Percentiles rank a stretch among this genome's conserved stretches.
Evolutionary conservation across 2,329 filamentous ascomycete genomes (phyloP).

Genomic region (Tolypocladium cylindrosporum): DNA sequence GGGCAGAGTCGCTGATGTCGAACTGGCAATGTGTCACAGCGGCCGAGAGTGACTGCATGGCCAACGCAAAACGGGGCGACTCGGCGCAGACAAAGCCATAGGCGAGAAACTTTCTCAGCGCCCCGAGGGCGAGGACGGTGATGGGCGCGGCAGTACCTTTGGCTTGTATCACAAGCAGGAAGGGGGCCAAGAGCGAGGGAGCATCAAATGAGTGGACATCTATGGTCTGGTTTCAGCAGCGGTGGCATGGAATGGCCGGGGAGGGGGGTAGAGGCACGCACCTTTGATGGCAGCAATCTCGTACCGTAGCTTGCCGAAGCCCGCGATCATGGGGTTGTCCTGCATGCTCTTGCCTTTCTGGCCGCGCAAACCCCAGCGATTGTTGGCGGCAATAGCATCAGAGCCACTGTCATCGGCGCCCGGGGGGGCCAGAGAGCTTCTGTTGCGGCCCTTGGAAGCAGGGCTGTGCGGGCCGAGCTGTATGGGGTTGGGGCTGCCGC

Average conservation of each 20-base stretch:
- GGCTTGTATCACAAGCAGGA: slow-evolving; percentile 91
- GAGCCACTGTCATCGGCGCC: slow-evolving; percentile 30
- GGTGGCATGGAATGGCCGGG: not conserved
- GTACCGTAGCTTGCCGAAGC: slow-evolving; percentile 80
- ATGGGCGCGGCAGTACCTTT: slow-evolving; percentile 95
- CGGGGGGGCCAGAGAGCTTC: slow-evolving; percentile 21
- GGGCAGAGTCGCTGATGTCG: slow-evolving; percentile 87
- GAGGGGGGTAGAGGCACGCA: slow-evolving; percentile 17
- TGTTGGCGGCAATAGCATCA: slow-evolving; percentile 49
- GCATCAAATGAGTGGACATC: slow-evolving; percentile 87
- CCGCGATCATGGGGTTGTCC: slow-evolving; percentile 92
- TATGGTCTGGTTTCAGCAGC: slow-evolving; percentile 18
- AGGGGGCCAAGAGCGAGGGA: slow-evolving; percentile 79
- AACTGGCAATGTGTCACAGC: slow-evolving; percentile 97
- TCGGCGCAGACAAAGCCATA: slow-evolving; percentile 81
- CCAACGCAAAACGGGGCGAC: slow-evolving; percentile 79
- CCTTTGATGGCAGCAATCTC: slow-evolving; percentile 81
- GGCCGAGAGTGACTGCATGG: slow-evolving; percentile 89
- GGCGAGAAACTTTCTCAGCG: slow-evolving; percentile 91
- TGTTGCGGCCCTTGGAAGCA: slow-evolving; percentile 29
- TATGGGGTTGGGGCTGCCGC: slow-evolving; percentile 55
- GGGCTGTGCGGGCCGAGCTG: slow-evolving; percentile 40
- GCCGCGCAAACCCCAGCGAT: slow-evolving; percentile 85
- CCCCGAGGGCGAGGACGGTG: slow-evolving; percentile 85
- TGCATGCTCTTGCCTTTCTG: slow-evolving; percentile 97